phyloP scores from a whole-genome alignment of 345 rosid species.

The Physaria fendleri region DNA sequence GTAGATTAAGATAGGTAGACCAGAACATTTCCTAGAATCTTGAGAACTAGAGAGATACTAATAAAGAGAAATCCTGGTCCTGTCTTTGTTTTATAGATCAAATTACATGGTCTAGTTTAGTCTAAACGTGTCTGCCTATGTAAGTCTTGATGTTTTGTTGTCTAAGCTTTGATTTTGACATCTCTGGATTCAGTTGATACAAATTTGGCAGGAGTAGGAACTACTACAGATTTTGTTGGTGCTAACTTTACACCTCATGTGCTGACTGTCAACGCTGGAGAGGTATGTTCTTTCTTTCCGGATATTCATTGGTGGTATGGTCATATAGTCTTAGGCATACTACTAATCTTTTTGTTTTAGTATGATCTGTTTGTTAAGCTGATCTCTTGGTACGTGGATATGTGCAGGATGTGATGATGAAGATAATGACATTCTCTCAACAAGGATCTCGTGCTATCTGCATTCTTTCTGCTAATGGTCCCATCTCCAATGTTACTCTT shows the following conservation, averaged over 20 bases:
- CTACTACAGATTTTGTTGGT: slow-evolving; percentile 68
- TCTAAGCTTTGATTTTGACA: slow-evolving; percentile 1
- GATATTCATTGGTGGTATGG: neutral
- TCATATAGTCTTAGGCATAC: neutral
- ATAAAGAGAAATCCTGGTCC: neutral
- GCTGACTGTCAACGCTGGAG: slow-evolving; percentile 77
- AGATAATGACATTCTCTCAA: slow-evolving; percentile 83
- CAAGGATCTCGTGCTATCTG: slow-evolving; percentile 85
- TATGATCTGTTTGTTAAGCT: neutral
- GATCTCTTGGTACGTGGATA: neutral
- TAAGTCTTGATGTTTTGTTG: neutral
- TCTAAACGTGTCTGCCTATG: neutral
- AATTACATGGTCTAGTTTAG: no score
- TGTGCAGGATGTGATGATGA: slow-evolving; percentile 83
- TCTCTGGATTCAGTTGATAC: slow-evolving; percentile 15
- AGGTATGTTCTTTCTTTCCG: slow-evolving; percentile 47
- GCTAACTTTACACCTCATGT: slow-evolving; percentile 95
- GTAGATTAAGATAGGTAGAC: neutral
- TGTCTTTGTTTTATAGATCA: slow-evolving; percentile 8
- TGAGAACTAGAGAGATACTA: neutral
- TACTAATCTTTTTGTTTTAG: neutral
- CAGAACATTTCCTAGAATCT: neutral
- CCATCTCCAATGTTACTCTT: slow-evolving; percentile 85
- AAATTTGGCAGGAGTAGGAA: slow-evolving; percentile 40
- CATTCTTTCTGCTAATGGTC: slow-evolving; percentile 84